phyloP scores from a whole-genome alignment of 306 rosid species.

The Rubus idaeus region DNA sequence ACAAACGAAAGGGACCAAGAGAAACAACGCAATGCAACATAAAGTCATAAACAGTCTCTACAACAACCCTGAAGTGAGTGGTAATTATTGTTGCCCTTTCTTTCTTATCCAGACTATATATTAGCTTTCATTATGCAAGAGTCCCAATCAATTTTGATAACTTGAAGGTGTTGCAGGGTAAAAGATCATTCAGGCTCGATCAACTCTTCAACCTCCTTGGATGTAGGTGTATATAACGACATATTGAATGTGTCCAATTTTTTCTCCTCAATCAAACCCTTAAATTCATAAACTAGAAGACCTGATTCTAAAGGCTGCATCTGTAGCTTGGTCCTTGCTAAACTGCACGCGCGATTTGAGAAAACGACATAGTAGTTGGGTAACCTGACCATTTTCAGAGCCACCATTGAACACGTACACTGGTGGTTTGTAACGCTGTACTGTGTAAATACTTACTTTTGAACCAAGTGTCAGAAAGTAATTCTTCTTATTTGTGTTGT shows the following conservation, averaged over 20 bases:
- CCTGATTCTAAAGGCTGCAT: slow-evolving; percentile 43
- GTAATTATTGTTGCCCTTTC: slow-evolving; percentile 22
- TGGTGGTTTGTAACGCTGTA: slow-evolving; percentile 14
- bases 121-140: slow-evolving; percentile 18
- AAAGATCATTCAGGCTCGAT: slow-evolving; percentile 37
- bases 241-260: slow-evolving; percentile 36
- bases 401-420: slow-evolving; percentile 15
- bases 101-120: slow-evolving; percentile 12
- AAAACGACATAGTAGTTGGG: not conserved
- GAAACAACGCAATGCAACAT: too few relatives aligned
- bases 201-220: slow-evolving; percentile 29
- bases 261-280: slow-evolving; percentile 34
- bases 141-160: slow-evolving; percentile 35
- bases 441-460: slow-evolving; percentile 17
- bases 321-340: slow-evolving; percentile 14
- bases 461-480: not conserved
- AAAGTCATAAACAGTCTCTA: slow-evolving; percentile 4
- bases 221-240: slow-evolving; percentile 31
- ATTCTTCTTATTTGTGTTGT: too few relatives aligned
- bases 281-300: not conserved
- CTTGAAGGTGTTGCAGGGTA: slow-evolving; percentile 11
- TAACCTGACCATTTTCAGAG: slow-evolving; percentile 12
- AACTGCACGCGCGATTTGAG: slow-evolving; percentile 21
- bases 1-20: slow-evolving; percentile 13
- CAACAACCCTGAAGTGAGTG: slow-evolving; percentile 22